These are phyloP conservation scores for Basipetospora chlamydospora DNA, from an alignment of 2,329 filamentous ascomycete species.

Conservation along the genomic window DNA sequence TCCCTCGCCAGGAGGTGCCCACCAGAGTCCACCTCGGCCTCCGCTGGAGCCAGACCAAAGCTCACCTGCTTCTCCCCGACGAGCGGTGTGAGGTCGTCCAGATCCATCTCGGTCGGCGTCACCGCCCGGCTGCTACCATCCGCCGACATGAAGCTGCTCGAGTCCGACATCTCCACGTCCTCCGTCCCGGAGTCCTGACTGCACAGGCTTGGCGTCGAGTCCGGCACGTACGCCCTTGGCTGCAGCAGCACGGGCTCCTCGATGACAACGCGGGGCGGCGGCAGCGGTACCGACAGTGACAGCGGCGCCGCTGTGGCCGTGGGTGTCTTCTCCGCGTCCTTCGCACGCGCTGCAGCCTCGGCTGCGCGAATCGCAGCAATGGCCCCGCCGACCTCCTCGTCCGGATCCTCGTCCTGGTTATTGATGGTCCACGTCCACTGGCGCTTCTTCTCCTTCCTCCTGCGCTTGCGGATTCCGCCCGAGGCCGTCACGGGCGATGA, in stretches of 20 bases:
- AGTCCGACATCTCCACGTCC: constrained; percentile 38
- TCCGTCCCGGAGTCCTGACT: constrained; percentile 17
- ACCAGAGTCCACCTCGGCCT: too few species aligned
- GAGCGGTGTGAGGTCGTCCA: constrained; percentile 4
- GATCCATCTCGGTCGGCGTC: constrained; percentile 5
- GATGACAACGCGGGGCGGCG: not conserved
- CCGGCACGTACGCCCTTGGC: constrained; percentile 13
- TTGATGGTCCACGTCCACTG: constrained; percentile 55
- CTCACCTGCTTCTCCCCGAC: not conserved
- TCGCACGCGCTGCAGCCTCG: constrained; percentile 13
- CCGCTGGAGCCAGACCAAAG: too few species aligned
- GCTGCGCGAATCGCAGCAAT: constrained; percentile 24
- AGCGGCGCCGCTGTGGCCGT: constrained; percentile 7
- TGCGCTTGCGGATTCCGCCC: constrained; percentile 36
- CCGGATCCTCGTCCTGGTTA: constrained; percentile 26
- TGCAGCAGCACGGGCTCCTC: not conserved
- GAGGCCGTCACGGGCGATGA: constrained; percentile 26
- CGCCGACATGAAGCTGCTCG: constrained; percentile 22
- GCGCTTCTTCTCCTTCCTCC: constrained; percentile 43
- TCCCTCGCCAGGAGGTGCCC: not conserved
- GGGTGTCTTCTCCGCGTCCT: constrained; percentile 5
- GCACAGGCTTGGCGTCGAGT: constrained; percentile 27
- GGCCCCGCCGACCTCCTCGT: constrained; percentile 27
- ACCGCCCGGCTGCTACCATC: constrained; percentile 15
- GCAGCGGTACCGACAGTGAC: constrained; percentile 9